These are phyloP conservation scores for Wickerhamomyces tratensis DNA, from an alignment of 805 yeast genomes.

Conservation along the genomic window DNA sequence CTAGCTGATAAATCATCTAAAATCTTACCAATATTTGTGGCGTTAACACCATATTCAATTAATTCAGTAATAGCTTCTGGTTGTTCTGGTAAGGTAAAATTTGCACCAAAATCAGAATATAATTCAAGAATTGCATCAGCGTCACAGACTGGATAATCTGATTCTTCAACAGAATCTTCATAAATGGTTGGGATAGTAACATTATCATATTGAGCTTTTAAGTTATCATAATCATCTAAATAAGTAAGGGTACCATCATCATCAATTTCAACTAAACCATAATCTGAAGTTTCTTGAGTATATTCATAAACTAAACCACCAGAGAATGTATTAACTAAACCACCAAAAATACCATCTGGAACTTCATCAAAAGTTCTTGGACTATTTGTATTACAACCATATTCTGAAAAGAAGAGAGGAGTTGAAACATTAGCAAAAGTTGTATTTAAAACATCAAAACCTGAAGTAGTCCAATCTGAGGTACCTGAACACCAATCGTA, in stretches of 20 bases:
- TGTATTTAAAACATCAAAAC: constrained; percentile 52
- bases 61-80: constrained; percentile 32
- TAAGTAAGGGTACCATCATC: constrained; percentile 30
- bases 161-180: constrained; percentile 25
- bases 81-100: constrained; percentile 37
- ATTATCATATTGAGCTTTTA: constrained; percentile 31
- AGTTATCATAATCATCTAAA: constrained; percentile 40
- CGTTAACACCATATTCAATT: constrained; percentile 39
- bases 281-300: constrained; percentile 64
- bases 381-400: constrained; percentile 68
- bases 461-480: constrained; percentile 57
- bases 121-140: constrained; percentile 23
- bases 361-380: constrained; percentile 89
- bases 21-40: constrained; percentile 34
- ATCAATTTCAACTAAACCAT: constrained; percentile 60
- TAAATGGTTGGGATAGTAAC: constrained; percentile 26
- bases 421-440: constrained; percentile 49
- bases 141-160: constrained; percentile 29
- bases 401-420: constrained; percentile 65
- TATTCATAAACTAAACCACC: constrained; percentile 95
- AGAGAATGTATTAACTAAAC: constrained; percentile 57
- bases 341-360: constrained; percentile 52
- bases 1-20: constrained; percentile 27
- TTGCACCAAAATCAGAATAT: constrained; percentile 33
- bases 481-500: constrained; percentile 91